Evolutionary conservation across 2,329 filamentous ascomycete species (phyloP), one percentile per base, ranked within the genome.

Genomic region (Aspergillus sp.): DNA sequence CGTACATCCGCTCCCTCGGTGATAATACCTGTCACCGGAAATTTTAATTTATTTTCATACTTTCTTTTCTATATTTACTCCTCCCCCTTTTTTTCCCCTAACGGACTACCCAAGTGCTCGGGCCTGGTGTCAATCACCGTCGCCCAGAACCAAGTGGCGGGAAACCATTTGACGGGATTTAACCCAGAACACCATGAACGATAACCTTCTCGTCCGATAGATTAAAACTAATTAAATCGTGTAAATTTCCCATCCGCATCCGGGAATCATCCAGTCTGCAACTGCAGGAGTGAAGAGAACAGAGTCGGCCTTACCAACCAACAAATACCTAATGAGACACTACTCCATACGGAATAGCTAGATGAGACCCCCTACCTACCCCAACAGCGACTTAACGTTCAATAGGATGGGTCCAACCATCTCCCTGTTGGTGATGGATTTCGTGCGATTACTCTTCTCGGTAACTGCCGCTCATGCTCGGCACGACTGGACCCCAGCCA

Each of bases 121-220:
- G 46, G 46, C 46, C 46, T 31, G 32, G 31, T 16, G 25, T 40
- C 46, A 32, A 48, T 47, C 21, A 32, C 17, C 13, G 17, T 42
- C 19, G 19, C 40, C 38, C 34, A 31, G 16, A 29, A 41, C 23
- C 29, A 42, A 46, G 43, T 46, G 34, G 21, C 43, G 20, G 44
- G 41, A 43, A 47, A 36, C 14, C 14, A 43, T 47, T 47, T 17
- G 25, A 43, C 44, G 29, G 31, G 14, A 47, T 23, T 45, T 25
- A 43, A n/a, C 20, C 38, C 43, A 25, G n/a, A 29, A 14, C 31
- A 34, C 13, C 45, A 34, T 16, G 43, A 44, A 17, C 42, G 32
- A 50, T 50, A 50, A 45, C 42, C 42, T 40, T 50, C n/a, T 40
- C 32, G 21, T 17, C 45, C 17, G 34, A 40, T 45, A 50, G 14